Evolutionary conservation across 805 yeast species (phyloP).

Genomic region (Cyberlindnera veronae): DNA sequence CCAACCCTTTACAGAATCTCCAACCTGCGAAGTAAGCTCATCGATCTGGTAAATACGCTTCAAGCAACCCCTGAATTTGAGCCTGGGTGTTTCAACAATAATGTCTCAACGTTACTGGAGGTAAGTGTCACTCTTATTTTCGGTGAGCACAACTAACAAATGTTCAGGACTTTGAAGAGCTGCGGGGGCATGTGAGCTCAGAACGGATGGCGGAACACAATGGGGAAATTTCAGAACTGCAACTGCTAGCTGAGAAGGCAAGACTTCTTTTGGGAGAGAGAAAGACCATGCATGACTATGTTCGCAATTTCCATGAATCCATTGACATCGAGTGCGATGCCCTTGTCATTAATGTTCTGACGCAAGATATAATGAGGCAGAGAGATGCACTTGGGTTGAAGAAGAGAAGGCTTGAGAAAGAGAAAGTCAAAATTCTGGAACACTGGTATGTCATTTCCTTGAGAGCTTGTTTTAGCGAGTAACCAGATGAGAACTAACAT

Average conservation of each 20-base stretch:
- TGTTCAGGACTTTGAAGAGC: neutral
- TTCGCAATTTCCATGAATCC: neutral
- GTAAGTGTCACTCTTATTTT: neutral
- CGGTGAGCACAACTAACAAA: too few relatives aligned
- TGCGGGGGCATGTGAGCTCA: neutral
- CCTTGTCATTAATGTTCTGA: constrained; percentile 4
- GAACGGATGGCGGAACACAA: neutral
- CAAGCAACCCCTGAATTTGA: neutral
- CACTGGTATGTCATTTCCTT: constrained; percentile 4
- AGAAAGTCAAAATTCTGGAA: constrained; percentile 5
- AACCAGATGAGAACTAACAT: too few relatives aligned
- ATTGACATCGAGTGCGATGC: neutral
- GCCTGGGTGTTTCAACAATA: neutral
- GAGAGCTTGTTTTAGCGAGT: too few relatives aligned
- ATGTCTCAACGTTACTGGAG: neutral
- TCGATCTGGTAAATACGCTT: neutral
- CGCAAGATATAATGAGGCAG: constrained; percentile 6
- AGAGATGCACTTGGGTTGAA: neutral
- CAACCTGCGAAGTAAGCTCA: neutral
- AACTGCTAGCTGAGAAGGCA: neutral
- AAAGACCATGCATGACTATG: neutral
- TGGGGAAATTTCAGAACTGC: neutral
- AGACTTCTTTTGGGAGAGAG: neutral
- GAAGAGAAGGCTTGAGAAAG: constrained; percentile 5
- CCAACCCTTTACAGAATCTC: neutral